phyloP scores from a whole-genome alignment of 345 rosid species.

The Brassica nigra region DNA sequence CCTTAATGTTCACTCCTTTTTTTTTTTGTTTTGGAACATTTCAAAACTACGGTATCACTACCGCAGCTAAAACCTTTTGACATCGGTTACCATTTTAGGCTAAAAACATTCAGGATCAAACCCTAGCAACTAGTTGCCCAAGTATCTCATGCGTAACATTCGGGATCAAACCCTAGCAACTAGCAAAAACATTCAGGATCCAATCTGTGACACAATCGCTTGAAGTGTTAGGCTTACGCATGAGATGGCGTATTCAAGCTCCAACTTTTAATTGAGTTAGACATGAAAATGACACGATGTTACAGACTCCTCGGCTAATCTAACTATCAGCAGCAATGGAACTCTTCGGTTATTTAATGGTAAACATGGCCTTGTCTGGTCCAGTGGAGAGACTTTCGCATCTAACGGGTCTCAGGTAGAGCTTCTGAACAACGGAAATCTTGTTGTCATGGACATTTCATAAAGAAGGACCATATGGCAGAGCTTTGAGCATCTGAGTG shows the following conservation, averaged over 20 bases:
- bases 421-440: slow-evolving; percentile 59
- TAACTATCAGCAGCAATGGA: slow-evolving; percentile 25
- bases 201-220: too few species aligned
- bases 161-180: too few species aligned
- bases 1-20: too few species aligned
- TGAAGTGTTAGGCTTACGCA: neutral
- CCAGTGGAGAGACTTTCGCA: neutral
- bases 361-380: slow-evolving; percentile 28
- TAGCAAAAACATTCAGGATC: too few species aligned
- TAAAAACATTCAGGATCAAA: too few species aligned
- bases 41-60: too few species aligned
- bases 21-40: too few species aligned
- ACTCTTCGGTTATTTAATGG: slow-evolving; percentile 13
- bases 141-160: too few species aligned
- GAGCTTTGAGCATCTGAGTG: slow-evolving; percentile 40
- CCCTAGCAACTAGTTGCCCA: too few species aligned
- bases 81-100: too few species aligned
- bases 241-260: neutral
- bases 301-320: slow-evolving; percentile 13
- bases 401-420: slow-evolving; percentile 44
- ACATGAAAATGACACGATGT: neutral
- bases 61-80: too few species aligned
- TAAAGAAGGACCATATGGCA: slow-evolving; percentile 24
- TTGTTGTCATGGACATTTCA: slow-evolving; percentile 48
- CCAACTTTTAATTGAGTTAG: neutral